Conservation (phyloP, 805 yeast species). For the Pichia occidentalis region DNA sequence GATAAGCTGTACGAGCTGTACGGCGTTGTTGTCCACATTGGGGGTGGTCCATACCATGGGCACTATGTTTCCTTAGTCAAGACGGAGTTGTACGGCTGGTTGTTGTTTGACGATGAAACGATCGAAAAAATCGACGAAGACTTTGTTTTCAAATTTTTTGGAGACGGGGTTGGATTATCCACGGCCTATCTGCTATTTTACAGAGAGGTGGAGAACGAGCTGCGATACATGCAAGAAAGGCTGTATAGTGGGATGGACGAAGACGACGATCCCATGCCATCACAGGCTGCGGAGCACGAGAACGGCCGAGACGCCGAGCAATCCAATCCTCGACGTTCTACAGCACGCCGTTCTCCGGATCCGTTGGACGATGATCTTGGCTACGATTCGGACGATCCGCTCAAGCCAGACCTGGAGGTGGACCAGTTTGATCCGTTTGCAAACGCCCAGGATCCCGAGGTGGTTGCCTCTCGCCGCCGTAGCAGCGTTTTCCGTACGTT, state of each 20-base stretch:
- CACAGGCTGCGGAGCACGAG: no score
- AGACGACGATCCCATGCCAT: no score
- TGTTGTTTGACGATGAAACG: constrained; percentile 90
- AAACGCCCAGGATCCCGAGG: no score
- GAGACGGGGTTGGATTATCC: constrained; percentile 81
- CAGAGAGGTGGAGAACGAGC: constrained; percentile 45
- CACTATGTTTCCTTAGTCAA: constrained; percentile 88
- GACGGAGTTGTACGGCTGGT: constrained; percentile 76
- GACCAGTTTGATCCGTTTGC: no score
- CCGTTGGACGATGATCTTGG: no score
- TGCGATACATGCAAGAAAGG: constrained; percentile 24
- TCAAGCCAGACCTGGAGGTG: background rate
- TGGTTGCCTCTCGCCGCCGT: no score
- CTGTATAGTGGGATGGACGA: constrained; percentile 28
- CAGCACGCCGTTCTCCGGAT: no score
- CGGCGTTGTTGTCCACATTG: constrained; percentile 88
- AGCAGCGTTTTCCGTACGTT: no score
- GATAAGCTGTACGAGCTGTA: constrained; percentile 71
- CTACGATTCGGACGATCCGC: no score
- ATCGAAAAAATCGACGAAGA: constrained; percentile 82
- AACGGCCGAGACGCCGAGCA: no score
- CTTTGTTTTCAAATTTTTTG: constrained; percentile 79
- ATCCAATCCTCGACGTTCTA: no score
- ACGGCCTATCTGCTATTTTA: constrained; percentile 89
- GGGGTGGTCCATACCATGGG: constrained; percentile 97